These are phyloP conservation scores for Lactifluus rugatus DNA, from an alignment of 768 basidiomycete genomes.

Conservation along the genomic window DNA sequence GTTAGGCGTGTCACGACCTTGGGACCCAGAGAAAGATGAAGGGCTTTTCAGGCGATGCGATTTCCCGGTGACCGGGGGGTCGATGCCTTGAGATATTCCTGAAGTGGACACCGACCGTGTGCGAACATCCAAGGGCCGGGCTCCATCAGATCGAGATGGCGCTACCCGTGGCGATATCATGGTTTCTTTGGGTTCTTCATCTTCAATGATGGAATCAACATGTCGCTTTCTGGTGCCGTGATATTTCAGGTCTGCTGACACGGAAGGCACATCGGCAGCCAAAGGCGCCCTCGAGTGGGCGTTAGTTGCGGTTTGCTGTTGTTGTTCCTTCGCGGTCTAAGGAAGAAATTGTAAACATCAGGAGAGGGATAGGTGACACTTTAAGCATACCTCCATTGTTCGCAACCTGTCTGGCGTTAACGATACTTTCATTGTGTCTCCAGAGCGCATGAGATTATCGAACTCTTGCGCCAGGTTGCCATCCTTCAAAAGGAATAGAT, in stretches of 20 bases:
- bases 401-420: constrained; percentile 89
- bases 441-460: constrained; percentile 84
- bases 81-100: constrained; percentile 9
- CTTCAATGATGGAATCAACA: constrained; percentile 52
- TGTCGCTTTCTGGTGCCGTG: constrained; percentile 31
- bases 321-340: constrained; percentile 6
- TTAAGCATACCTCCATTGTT: constrained; percentile 69
- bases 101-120: constrained; percentile 22
- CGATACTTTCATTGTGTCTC: constrained; percentile 90
- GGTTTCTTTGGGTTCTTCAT: constrained; percentile 38
- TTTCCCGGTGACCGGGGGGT: constrained; percentile 2
- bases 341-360: background rate
- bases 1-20: constrained; percentile 1
- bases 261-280: background rate
- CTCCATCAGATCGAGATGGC: background rate
- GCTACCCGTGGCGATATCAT: background rate
- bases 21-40: constrained; percentile 2
- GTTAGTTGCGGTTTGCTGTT: background rate
- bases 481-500: constrained; percentile 7
- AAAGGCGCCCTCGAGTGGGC: background rate
- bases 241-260: constrained; percentile 5
- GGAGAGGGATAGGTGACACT: constrained; percentile 26
- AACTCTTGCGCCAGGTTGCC: constrained; percentile 59
- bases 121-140: constrained; percentile 10
- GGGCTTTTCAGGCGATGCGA: constrained; percentile 3